Conservation (phyloP, 768 basidiomycete genomes). For the Lactarius akahatsu region DNA sequence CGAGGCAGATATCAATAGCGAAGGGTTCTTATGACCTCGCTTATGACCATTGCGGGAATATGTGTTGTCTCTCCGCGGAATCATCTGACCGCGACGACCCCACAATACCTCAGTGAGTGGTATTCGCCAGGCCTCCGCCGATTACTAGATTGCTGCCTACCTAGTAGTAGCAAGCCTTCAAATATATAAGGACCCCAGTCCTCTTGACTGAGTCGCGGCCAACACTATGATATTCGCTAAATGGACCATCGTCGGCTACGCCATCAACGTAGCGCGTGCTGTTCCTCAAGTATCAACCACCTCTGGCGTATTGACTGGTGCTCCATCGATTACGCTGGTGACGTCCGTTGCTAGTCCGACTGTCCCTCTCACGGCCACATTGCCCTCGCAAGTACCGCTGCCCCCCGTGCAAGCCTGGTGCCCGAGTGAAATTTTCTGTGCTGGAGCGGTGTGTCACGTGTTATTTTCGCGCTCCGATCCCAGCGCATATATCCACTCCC, state of each 20-base stretch:
- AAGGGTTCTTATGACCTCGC: neutral
- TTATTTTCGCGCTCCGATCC: neutral
- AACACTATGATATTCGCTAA: constrained; percentile 36
- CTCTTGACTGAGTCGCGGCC: constrained; percentile 21
- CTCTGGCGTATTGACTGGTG: constrained; percentile 21
- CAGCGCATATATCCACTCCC: constrained; percentile 5
- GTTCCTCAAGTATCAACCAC: constrained; percentile 24
- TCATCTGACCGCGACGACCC: constrained; percentile 1
- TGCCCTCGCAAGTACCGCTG: constrained; percentile 64
- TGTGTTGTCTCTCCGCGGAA: neutral
- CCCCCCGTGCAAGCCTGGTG: constrained; percentile 80
- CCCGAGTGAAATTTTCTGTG: constrained; percentile 73
- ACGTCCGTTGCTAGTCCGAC: constrained; percentile 69
- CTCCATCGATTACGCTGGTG: constrained; percentile 45
- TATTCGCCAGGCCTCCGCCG: neutral
- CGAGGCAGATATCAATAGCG: neutral
- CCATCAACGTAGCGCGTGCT: constrained; percentile 13
- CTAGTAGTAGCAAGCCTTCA: too few species aligned
- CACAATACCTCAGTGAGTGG: neutral
- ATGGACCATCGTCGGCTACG: constrained; percentile 24
- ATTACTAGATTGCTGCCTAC: too few species aligned
- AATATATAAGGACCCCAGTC: neutral
- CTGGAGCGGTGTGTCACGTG: constrained; percentile 59
- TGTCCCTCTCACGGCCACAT: constrained; percentile 45
- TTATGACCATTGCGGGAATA: neutral